Conservation (phyloP, 106 monocot species). For the Dactylorhiza incarnata region DNA sequence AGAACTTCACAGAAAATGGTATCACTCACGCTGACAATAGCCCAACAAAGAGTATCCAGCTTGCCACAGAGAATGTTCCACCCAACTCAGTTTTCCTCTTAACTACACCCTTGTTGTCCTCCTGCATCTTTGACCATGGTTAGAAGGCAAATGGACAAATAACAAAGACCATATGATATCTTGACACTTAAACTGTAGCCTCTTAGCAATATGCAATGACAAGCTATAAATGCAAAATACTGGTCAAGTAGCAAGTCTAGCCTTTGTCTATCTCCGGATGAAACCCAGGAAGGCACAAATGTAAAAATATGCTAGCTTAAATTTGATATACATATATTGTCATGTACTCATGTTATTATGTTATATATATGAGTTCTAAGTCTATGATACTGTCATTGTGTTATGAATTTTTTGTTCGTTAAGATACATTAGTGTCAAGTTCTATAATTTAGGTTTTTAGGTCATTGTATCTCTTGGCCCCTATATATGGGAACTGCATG, state of each 20-base stretch:
- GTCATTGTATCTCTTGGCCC: no score
- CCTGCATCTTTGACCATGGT: slow-evolving; percentile 31
- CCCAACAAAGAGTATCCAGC: slow-evolving; percentile 75
- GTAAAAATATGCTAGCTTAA: no score
- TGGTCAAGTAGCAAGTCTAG: background rate
- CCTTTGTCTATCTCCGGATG: background rate
- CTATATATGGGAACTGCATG: no score
- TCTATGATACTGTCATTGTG: no score
- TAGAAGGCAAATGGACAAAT: background rate
- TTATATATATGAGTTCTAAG: no score
- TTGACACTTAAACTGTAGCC: background rate
- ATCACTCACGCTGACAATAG: slow-evolving; percentile 78
- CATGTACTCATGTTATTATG: no score
- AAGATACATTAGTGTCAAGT: no score
- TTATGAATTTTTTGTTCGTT: no score
- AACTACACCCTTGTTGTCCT: slow-evolving; percentile 51
- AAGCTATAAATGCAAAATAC: background rate
- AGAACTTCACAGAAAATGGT: background rate
- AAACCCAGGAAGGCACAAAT: background rate
- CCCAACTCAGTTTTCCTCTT: slow-evolving; percentile 96
- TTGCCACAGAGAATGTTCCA: slow-evolving; percentile 83
- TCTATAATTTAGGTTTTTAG: no score
- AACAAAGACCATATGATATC: background rate
- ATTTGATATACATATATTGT: no score
- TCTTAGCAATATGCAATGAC: background rate